Evolutionary conservation across 768 basidiomycete species (phyloP), one percentile per base, ranked within the genome.

Genomic region (Tylopilus felleus): DNA sequence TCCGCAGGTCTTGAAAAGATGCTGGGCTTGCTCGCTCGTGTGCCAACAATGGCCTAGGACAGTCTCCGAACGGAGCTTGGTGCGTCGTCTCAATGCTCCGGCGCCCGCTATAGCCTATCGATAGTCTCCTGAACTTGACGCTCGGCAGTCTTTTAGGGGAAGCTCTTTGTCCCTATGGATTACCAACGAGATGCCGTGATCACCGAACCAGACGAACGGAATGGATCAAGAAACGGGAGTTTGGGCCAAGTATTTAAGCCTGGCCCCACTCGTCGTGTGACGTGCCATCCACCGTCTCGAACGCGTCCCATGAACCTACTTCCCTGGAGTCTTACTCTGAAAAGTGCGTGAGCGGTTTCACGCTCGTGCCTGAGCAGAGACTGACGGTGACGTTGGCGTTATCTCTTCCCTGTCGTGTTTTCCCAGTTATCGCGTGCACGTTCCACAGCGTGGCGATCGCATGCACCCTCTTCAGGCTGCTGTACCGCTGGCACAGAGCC

Each of bases 381-480:
- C 23, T 31, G 25, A 42, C 22, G 7, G 23, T n/a, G 23, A 8
- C 21, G 8, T 21, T 9, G 31, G 8, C 12, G 9, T 21, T 47
- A 13, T 21, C 23, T 23, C n/a, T 5, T 22, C 31, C 19, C 19
- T 21, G 3, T 33, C 27, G 13, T 44, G 29, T n/a, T 21, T 14
- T 27, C 36, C 27, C 25, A 71, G 64, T 63, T 23, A 44, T 60
- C 39, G 57, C 53, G 9, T 42, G 38, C 21, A 25, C 39, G 7
- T 60, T 57, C 16, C 67, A 69, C 3, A n/a, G 54, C 2, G 44
- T 59, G 2, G 67, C 67, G 21, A 63, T 71, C 17, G 29, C 51
- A 16, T 52, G 57, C 46, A 71, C 68, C 8, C 7, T 60, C 4
- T 62, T 66, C n/a, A 57, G 68, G 47, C 17, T 71, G 8, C 1